Evolutionary conservation across 1,284 basidiomycete genomes (phyloP).

Genomic region (Fomitopsis pinicola): DNA sequence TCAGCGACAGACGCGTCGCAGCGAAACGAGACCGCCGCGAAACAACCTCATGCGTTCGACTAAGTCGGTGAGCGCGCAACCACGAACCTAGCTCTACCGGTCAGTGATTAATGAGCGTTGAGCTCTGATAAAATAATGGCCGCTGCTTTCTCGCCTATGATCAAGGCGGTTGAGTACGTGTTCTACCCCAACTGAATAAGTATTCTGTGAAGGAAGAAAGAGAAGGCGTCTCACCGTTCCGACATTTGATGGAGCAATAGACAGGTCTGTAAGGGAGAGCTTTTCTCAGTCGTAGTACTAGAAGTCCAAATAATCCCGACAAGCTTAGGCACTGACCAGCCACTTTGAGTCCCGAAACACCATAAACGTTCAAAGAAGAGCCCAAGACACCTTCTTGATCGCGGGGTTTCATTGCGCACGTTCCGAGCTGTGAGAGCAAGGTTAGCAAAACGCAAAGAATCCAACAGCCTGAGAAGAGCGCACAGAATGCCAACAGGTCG

Average conservation of each 20-base stretch:
- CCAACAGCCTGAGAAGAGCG: conserved; percentile 2
- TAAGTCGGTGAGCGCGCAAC: no score
- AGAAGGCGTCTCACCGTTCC: conserved; percentile 13
- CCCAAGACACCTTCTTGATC: conserved; percentile 76
- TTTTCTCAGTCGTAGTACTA: background rate
- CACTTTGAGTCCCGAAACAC: conserved; percentile 62
- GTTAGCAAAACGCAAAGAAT: no score
- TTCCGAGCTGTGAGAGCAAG: conserved; percentile 14
- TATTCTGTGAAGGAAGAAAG: no score
- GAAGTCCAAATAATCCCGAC: no score
- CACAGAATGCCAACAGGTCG: conserved; percentile 23
- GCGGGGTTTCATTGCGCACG: conserved; percentile 68
- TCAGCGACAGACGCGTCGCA: no score
- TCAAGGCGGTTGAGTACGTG: conserved; percentile 64
- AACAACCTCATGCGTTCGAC: no score
- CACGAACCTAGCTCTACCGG: no score
- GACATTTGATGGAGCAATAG: conserved; percentile 52
- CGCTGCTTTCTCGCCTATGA: conserved; percentile 66
- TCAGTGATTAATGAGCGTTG: no score
- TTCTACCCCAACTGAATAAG: conserved; percentile 32
- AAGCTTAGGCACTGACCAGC: conserved; percentile 20
- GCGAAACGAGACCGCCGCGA: no score
- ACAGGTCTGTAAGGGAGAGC: conserved; percentile 37
- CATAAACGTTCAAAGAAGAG: conserved; percentile 63
- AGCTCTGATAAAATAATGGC: conserved; percentile 10